Evolutionary conservation across 257 asterid species (phyloP).

Genomic region (Capsicum rhomboideum): DNA sequence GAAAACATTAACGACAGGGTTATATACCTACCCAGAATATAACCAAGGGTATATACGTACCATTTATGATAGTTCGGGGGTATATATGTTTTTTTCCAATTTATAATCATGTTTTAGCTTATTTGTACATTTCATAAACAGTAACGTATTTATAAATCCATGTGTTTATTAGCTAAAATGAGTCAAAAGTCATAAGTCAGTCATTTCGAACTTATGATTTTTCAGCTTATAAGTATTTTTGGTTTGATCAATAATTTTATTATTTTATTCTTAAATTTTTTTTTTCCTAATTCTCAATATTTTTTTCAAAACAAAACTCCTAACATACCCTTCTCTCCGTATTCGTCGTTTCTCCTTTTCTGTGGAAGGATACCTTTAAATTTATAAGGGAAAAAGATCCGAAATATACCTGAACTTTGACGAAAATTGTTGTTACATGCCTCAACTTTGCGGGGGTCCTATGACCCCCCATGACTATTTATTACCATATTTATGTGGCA

Average conservation of each 20-base stretch:
- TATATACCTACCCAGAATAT: no score
- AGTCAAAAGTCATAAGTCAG: background rate
- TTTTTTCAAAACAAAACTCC: background rate
- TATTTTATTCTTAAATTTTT: background rate
- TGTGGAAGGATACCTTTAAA: background rate
- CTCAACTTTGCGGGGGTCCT: no score
- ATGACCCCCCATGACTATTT: no score
- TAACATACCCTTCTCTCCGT: background rate
- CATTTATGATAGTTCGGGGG: no score
- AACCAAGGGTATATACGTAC: no score
- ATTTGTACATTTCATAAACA: background rate
- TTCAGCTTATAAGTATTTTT: background rate
- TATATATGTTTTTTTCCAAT: no score
- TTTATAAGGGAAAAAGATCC: no score
- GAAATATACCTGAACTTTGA: no score
- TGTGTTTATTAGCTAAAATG: background rate
- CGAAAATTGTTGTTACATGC: no score
- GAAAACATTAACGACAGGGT: no score
- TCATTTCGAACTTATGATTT: background rate
- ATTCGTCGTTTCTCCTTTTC: background rate
- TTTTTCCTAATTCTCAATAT: no score
- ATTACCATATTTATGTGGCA: no score
- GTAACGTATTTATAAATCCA: background rate
- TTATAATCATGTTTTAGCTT: background rate
- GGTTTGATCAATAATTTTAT: background rate